Evolutionary conservation across 495 filamentous ascomycete species (phyloP), one percentile per base, ranked within the genome.

Genomic region (Friedmanniomyces endolithicus): DNA sequence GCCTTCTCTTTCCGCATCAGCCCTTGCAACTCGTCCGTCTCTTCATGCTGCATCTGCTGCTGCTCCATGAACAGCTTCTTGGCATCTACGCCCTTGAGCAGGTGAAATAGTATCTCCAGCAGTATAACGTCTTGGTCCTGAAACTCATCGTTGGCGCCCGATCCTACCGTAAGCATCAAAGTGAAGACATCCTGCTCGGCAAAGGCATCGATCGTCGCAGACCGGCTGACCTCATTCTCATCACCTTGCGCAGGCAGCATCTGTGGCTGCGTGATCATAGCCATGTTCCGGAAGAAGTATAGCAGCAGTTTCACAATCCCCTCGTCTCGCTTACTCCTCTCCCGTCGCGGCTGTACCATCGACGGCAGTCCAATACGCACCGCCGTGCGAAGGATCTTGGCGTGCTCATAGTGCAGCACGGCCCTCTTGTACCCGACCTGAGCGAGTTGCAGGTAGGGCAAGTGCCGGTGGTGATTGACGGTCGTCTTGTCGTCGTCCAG

Each of bases 71-170:
- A 99, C 0, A 97, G 71, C 63, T 87, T 88, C 34, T 84, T 78
- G 0, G 85, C 77, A 67, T 96, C 86, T 8, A 97, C 79, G 34
- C 94, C 86, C 67, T 95, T 96, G 24, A 97, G 75, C 1, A 97
- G 67, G 56, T 95, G 87, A 63, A 95, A 99, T 22, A 99, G 69
- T 14, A 86, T 84, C 65, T 97, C 94, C 69, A 97, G 78, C 24
- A 95, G 63, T 20, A 90, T 75, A 2, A 88, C 78, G 61, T 96
- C 94, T 63, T 96, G 86, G 19, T 80, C 78, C 34, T 82, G 83
- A 67, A 95, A 99, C 62, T 97, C 94, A 33, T 94, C 87, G 20
- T 83, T 87, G 69, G 96, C 87, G 57, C 87, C 89, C 8, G 89
- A 95, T 12, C 87, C 83, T 48, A 99, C 75, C 1, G 86, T 90